Conservation (phyloP, 2,329 filamentous ascomycete genomes). For the Calonectria honghensis region DNA sequence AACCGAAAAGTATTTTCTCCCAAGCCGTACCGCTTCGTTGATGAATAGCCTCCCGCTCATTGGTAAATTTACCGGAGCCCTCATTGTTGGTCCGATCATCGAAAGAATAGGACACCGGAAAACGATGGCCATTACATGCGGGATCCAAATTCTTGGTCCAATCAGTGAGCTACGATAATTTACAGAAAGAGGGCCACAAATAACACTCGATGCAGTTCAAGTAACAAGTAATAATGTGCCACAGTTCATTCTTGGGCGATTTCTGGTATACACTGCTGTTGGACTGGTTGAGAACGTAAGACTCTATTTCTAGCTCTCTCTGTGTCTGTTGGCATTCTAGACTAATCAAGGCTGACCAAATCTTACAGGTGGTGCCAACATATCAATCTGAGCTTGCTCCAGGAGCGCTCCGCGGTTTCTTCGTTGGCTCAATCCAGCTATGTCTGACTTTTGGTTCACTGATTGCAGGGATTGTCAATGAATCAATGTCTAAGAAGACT, state of each 20-base stretch:
- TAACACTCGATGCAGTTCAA: background rate
- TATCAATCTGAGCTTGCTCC: slow-evolving; percentile 15
- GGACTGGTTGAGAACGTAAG: slow-evolving; percentile 13
- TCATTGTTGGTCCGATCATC: slow-evolving; percentile 13
- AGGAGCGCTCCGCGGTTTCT: slow-evolving; percentile 1
- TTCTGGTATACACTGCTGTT: slow-evolving; percentile 7
- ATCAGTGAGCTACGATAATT: background rate
- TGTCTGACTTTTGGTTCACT: background rate
- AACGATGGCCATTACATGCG: slow-evolving; percentile 1
- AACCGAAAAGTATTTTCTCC: background rate
- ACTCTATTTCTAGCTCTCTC: background rate
- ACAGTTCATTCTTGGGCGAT: background rate
- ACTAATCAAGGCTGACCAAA: too few relatives aligned
- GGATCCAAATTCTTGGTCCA: slow-evolving; percentile 1
- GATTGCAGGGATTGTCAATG: slow-evolving; percentile 17
- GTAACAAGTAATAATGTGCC: background rate
- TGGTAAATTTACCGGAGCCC: background rate
- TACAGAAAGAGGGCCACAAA: background rate
- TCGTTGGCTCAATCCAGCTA: slow-evolving; percentile 14
- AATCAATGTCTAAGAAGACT: slow-evolving; percentile 5
- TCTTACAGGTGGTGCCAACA: slow-evolving; percentile 1
- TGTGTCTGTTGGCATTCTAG: background rate
- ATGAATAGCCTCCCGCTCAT: slow-evolving; percentile 13
- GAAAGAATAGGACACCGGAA: slow-evolving; percentile 4
- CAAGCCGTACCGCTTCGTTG: background rate